phyloP scores from a whole-genome alignment of 2,329 filamentous ascomycete genomes.

The Aureobasidium sp. region DNA sequence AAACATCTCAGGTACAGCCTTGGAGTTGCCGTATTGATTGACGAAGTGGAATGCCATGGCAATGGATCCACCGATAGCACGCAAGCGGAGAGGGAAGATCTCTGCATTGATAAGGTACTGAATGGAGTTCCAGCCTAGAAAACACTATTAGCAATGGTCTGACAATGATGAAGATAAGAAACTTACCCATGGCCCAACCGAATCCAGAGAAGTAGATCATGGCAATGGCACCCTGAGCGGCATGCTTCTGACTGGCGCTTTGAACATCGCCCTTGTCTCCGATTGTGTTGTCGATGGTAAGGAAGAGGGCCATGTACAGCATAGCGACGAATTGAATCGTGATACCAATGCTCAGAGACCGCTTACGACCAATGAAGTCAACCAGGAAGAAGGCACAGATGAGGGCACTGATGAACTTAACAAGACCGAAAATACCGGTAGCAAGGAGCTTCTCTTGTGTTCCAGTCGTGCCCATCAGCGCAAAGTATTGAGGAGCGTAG shows the following conservation, averaged over 20 bases:
- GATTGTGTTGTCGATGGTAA: constrained; percentile 51
- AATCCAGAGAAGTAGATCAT: constrained; percentile 49
- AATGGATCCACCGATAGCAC: constrained; percentile 60
- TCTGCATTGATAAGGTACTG: constrained; percentile 73
- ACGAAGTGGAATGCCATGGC: constrained; percentile 73
- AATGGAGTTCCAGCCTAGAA: constrained; percentile 56
- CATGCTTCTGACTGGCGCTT: constrained; percentile 41
- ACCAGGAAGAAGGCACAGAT: constrained; percentile 69
- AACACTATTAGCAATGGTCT: constrained; percentile 16
- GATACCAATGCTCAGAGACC: constrained; percentile 41
- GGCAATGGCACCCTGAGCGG: constrained; percentile 55
- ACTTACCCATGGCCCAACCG: constrained; percentile 53
- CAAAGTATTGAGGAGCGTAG: constrained; percentile 67
- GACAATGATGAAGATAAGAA: neutral
- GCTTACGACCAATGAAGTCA: constrained; percentile 68
- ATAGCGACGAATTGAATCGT: constrained; percentile 42
- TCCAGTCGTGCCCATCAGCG: constrained; percentile 60
- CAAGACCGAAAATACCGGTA: constrained; percentile 66
- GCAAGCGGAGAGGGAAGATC: constrained; percentile 65
- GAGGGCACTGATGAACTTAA: constrained; percentile 61
- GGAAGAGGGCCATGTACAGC: constrained; percentile 46
- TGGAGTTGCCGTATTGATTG: constrained; percentile 69
- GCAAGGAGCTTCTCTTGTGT: constrained; percentile 61
- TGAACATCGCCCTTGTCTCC: constrained; percentile 40
- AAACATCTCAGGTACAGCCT: constrained; percentile 68